Base-by-base conservation (phyloP, 495 filamentous ascomycete genomes). In the Aspergillus biplanus region DNA sequence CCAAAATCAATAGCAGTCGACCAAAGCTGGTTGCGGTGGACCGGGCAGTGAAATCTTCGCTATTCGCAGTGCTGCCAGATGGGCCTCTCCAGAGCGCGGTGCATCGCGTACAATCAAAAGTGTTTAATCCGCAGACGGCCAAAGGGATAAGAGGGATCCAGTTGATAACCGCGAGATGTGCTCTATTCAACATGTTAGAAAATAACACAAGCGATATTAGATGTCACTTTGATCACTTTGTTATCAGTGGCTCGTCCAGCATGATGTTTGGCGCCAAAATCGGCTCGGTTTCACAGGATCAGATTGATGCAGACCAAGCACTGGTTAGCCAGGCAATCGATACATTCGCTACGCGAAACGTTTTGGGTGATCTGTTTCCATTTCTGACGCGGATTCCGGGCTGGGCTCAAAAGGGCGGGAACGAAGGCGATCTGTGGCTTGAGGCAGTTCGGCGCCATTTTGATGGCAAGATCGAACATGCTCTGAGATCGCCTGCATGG, bases 21-120 rank as follows among this genome's bases (percentile, higher is more conserved):
- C 69, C 69, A n/a, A 52, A 63, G 33, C 18, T 69, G 57, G 60
- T 71, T 46, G 58, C 53, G 8, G n/a, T 49, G 11, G 46, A 49
- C 6, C 46, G 13, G 15, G 11, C 16, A 7, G 16, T n/a, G 7
- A 7, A 21, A n/a, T 35, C 34, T 39, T 56, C 2, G 58, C 44
- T 16, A 59, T 69, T 54, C 35, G 52, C 46, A 34, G 59, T 42
- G 9, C 61, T 58, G 15, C 42, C 57, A 47, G 8, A 66, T 57
- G 16, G 62, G 64, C 53, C 64, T 61, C 56, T 50, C 59, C 61
- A 34, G 70, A 18, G 37, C 56, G 33, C 69, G 49, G 8, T 73
- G 48, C 55, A 39, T 16, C 13, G 53, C 32, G 34, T 13, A 16
- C 32, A 42, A n/a, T 11, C 46, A 7, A 11, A n/a, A 7, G 46